These are phyloP conservation scores for Monosporascus ibericus DNA, from an alignment of 2,329 filamentous ascomycete genomes.

Conservation along the genomic window DNA sequence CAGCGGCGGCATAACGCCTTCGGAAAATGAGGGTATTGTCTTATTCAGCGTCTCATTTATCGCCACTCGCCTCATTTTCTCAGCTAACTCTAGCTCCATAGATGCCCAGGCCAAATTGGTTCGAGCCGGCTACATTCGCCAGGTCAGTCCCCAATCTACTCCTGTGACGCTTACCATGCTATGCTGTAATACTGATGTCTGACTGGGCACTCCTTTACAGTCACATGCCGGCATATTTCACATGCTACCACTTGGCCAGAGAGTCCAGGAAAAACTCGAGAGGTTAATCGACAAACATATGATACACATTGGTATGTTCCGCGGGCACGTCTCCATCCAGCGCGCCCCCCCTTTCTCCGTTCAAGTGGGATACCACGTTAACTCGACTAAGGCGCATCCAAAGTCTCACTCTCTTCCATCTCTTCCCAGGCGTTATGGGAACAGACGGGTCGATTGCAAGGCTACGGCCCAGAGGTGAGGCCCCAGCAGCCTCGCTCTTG, in stretches of 20 bases:
- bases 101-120: slow-evolving; percentile 63
- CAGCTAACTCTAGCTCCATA: slow-evolving; percentile 23
- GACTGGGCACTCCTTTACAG: slow-evolving; percentile 18
- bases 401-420: slow-evolving; percentile 74
- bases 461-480: slow-evolving; percentile 64
- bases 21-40: slow-evolving; percentile 45
- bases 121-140: slow-evolving; percentile 66
- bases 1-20: slow-evolving; percentile 59
- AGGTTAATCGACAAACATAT: slow-evolving; percentile 84
- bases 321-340: too few species aligned
- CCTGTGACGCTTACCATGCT: not conserved
- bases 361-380: slow-evolving; percentile 2
- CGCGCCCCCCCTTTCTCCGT: not conserved
- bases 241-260: slow-evolving; percentile 76
- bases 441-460: slow-evolving; percentile 72
- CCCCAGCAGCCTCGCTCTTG: not conserved
- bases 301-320: slow-evolving; percentile 57
- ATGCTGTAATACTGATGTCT: too few species aligned
- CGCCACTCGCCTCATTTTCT: not conserved
- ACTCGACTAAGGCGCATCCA: slow-evolving; percentile 17
- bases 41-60: not conserved
- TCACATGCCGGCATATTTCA: slow-evolving; percentile 90
- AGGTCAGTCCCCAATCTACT: slow-evolving; percentile 39
- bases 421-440: slow-evolving; percentile 82
- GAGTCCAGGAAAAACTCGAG: slow-evolving; percentile 86